Evolutionary conservation across 2,329 filamentous ascomycete species (phyloP), one percentile per base, ranked within the genome.

Genomic region (Colletotrichum sp.): DNA sequence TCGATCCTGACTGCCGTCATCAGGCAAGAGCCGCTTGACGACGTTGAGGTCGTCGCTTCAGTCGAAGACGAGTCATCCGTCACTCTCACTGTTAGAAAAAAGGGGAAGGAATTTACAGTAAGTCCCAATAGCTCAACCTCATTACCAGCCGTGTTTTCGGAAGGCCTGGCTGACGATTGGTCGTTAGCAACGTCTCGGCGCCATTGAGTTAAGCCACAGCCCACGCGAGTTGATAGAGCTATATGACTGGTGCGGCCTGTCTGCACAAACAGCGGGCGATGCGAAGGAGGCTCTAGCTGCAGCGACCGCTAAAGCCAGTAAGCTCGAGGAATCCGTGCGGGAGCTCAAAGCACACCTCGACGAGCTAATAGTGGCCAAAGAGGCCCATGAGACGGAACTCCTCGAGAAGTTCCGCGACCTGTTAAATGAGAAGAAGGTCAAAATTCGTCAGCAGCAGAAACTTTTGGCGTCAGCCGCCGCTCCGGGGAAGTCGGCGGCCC

Each of bases 391-490:
- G 83, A 88, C 88, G 2, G 88, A 89, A 21, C 84, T 96, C 71
- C 84, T 96, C 2, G 89, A 91, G 76, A 95, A 95, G 81, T 95
- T 95, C 79, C 89, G 91, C 70, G 87, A 91, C 71, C 86, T 96
- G 3, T 85, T 96, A 2, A 96, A 96, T 79, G 91, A 94, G 82
- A 96, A 96, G 86, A 96, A 96, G 83, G 86, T 93, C 68, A 96
- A 94, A 84, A 96, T 96, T 66, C 86, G 94, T 58, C 91, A 95
- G 79, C 94, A 95, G 83, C 92, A 94, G 79, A 89, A 90, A 52
- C 83, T 94, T 24, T 83, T 95, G 28, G 83, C 85, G 5, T 78
- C 85, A 3, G 87, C 89, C 69, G 81, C 88, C 43, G 85, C 87
- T 34, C 80, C 82, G 16, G 80, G 81, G 61, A 79, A 76, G 78